Base-by-base conservation (phyloP, 2,329 filamentous ascomycete genomes). In the Fusarium sororula region DNA sequence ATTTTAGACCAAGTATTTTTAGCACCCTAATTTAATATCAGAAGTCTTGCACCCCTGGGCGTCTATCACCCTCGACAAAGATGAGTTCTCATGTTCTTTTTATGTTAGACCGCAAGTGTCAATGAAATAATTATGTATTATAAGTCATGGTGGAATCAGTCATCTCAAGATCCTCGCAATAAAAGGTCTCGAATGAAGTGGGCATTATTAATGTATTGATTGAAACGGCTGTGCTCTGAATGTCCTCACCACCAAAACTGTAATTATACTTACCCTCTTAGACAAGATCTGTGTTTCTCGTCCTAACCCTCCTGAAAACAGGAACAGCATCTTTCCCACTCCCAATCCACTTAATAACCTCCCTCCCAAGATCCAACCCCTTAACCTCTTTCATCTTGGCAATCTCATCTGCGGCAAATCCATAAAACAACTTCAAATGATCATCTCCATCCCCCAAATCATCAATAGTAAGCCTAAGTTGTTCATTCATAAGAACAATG, bases 361-460 rank as follows among this genome's bases (percentile, higher is more conserved):
- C 55, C 22, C 47, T 68, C 9, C 69, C 68, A 30, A 72, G 37
- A 7, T 51, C 54, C 47, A 63, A n/a, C 10, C 8, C 39, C 17
- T 18, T 47, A 2, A 69, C 37, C 22, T 63, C 64, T 7, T 59
- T 47, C 53, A 70, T n/a, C 7, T 30, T 30, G 8, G 41, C 47
- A 47, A 73, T 38, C 47, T 70, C 70, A 41, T 74, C 72, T 7
- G 72, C 68, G 1, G 45, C 56, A 37, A 70, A 70, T 0, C 60
- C 72, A 35, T 72, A 74, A 18, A 74, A 74, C 24, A 73, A 11
- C 41, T 50, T 66, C 17, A 59, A 30, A 22, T 75, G 53, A 26
- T 56, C 38, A 38, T 63, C 64, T 3, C 47, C 60, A 7, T 42
- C 22, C 0, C n/a, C 22, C 7, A 74, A n/a, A 18, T 50, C 53